Evolutionary conservation across 75 land plant species (phyloP).

Genomic region (Gnetum montanum): DNA sequence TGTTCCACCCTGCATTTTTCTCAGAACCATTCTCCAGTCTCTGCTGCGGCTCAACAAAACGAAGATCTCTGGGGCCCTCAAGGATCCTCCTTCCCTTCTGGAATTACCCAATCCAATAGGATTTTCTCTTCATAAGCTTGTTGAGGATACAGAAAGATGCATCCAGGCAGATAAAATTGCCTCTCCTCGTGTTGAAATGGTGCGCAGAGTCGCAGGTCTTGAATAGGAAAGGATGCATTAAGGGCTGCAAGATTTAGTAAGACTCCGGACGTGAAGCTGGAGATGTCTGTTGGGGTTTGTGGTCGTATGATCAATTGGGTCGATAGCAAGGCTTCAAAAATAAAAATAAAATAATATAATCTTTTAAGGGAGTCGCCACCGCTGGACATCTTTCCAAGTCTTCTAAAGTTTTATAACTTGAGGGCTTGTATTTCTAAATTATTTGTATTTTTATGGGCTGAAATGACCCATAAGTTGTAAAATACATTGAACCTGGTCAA

Average conservation of each 20-base stretch:
- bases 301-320: conserved; percentile 42
- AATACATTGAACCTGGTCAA: too few relatives aligned
- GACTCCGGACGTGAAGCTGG: conserved; percentile 42
- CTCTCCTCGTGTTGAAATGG: conserved; percentile 27
- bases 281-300: conserved; percentile 32
- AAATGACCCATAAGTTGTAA: too few relatives aligned
- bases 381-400: too few relatives aligned
- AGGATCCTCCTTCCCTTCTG: conserved; percentile 17
- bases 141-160: conserved; percentile 22
- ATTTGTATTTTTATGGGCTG: too few relatives aligned
- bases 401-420: too few relatives aligned
- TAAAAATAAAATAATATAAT: too few relatives aligned
- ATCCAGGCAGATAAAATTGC: conserved; percentile 28
- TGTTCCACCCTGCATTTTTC: conserved; percentile 25
- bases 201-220: conserved; percentile 31
- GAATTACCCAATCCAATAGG: too few relatives aligned
- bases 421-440: too few relatives aligned
- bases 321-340: conserved; percentile 47
- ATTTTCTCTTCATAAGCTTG: conserved; percentile 10
- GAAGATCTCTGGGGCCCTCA: conserved; percentile 22
- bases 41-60: conserved; percentile 23
- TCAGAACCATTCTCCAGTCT: conserved; percentile 22
- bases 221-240: conserved; percentile 38
- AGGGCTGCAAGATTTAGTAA: conserved; percentile 41
- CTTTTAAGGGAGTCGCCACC: too few relatives aligned